Base-by-base conservation (phyloP, 352 stramenopile species). In the Pythium apleroticum region DNA sequence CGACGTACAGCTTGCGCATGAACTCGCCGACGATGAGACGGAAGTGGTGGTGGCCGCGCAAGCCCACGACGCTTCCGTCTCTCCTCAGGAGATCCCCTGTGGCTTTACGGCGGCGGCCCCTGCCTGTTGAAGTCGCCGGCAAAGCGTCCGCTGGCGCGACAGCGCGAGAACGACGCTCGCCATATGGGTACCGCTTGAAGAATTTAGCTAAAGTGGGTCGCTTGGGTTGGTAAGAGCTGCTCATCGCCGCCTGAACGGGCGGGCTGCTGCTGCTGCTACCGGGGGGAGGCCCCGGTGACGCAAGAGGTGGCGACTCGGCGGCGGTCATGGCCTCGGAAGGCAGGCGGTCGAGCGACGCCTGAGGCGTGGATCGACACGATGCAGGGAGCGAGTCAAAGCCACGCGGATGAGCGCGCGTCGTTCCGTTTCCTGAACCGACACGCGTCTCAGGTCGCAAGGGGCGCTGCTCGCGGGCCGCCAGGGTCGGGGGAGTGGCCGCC, bases 1-100 rank as follows among this genome's bases (percentile, higher is more conserved):
- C 84, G 25, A 96, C 88, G 65, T 87, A 88, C 4, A 96, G 72
- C 61, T 88, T 74, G 28, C 80, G 81, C 82, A 96, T 92, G 63
- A 93, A 94, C 57, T 90, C 80, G 59, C 86, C 86, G 6, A 96
- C 75, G 9, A 63, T 37, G 17, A 89, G 56, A 0, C 84, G 82
- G 4, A 86, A 37, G 25, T 74, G 78, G 49, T 91, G 74, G 53
- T 81, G 52, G 0, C 68, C 45, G 15, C 71, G 71, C 35, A 88
- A 9, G 11, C 72, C 65, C 12, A 65, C 37, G 11, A 75, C 64
- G 37, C 60, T 71, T 46, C 73, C 78, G 39, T 82, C 69, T 27
- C 71, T 66, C 28, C 60, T 60, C 15, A 49, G 61, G n/a, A 88
- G 69, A 15, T 84, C 76, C 28, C 70, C 75, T 11, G 72, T 73